Evolutionary conservation across 2,329 filamentous ascomycete genomes (phyloP), one percentile per base, ranked within the genome.

Genomic region (Penicillium polonicum): DNA sequence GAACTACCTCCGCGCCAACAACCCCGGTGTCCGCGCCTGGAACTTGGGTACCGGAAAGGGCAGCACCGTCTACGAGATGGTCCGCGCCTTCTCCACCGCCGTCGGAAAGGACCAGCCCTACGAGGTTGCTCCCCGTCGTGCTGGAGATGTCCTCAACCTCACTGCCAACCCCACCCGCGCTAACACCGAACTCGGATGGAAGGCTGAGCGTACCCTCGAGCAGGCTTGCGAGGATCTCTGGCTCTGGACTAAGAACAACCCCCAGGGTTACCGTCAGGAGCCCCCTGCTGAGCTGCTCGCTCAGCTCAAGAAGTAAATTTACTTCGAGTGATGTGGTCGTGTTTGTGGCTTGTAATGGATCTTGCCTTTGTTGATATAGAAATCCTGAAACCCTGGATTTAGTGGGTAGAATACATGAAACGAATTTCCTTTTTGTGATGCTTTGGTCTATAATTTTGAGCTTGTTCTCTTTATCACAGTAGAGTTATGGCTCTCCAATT

Each of bases 241-340:
- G 94, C 88, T 87, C 71, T 99, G 94, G 94, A 96, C 95, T 17
- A 83, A 89, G 79, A 97, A 97, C 79, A 97, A 97, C 80, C 94
- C 94, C 25, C 87, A 92, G 78, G 94, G 94, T 23, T 97, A 97
- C 80, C 85, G 90, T 65, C 92, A 97, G 79, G 83, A 92, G 65
- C 91, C 93, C n/a, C 93, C 94, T 0, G 83, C 89, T 64, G 86
- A 89, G 76, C 83, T 97, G 68, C 72, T 97, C 50, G 88, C 88
- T 55, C 63, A 70, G 64, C 69, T 75, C 57, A 74, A 75, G 72
- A 75, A 74, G 62, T 73, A 70, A 65, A 60, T 60, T 57, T 31
- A 33, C 41, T 41, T 49, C 57, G 48, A 49, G 25, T 53, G 38
- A 50, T 42, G 21, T 45, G 4, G 1, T 19, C 25, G 21, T 43